Evolutionary conservation across 2,329 filamentous ascomycete species (phyloP), one percentile per base, ranked within the genome.

Genomic region (Aspergillus awamori): DNA sequence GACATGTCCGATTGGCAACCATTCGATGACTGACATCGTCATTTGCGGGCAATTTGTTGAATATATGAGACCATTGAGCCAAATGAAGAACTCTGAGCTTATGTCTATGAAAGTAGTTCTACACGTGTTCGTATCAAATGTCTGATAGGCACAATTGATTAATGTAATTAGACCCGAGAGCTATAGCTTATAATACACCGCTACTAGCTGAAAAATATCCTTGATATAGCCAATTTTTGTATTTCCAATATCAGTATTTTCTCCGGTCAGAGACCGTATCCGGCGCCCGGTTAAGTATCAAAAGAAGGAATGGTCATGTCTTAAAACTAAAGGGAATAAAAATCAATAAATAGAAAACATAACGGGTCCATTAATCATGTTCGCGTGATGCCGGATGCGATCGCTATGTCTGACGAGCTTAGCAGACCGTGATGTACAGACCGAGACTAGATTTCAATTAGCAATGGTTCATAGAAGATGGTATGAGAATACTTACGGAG

Each of bases 401-500:
- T 26, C 41, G 57, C 30, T 28, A 33, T 10, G 57, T 58, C 57
- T 24, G 26, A 33, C 45, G 20, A 28, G 45, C 64, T 72, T 73
- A 79, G 65, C 77, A 79, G 54, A 71, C 72, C n/a, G 77, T 80
- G 59, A 80, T 74, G 66, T 69, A 80, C 41, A 80, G 69, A 61
- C 78, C 78, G 52, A 80, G 68, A 52, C 76, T 78, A 59, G 20
- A 65, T 57, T 6, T 30, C 47, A 20, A 48, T 68, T 66, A 68
- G 62, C 55, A 1, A 30, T 22, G 26, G 3, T 48, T 58, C 17
- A 41, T 7, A 22, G 51, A 22, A 45, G 17, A 30, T n/a, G 15
- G 8, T 6, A 54, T 3, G 24, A 2, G 20, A 15, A 28, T 55
- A 76, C 77, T 73, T 70, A 79, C 76, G 82, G 78, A 63, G 76